These are phyloP conservation scores for Tricholomella constricta DNA, from an alignment of 768 basidiomycete genomes.

Conservation along the genomic window DNA sequence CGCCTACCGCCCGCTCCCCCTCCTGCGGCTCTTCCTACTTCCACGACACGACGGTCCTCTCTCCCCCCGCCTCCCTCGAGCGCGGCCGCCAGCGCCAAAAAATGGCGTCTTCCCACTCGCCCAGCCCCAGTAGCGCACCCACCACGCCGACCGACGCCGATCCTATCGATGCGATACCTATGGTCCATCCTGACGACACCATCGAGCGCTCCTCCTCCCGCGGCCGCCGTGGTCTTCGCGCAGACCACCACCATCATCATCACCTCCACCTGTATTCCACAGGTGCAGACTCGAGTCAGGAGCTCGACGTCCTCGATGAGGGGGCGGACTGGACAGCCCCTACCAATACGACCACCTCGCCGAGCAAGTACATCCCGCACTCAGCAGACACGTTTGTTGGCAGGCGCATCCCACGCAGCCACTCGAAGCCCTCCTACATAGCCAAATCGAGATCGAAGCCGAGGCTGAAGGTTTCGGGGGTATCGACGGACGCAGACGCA, in stretches of 20 bases:
- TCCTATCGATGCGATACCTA: slow-evolving; percentile 11
- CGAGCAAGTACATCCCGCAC: not conserved
- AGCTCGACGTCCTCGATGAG: slow-evolving; percentile 23
- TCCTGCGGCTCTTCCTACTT: slow-evolving; percentile 20
- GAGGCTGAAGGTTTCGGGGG: not conserved
- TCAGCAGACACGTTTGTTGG: not conserved
- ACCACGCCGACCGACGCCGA: slow-evolving; percentile 43
- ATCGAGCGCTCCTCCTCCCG: slow-evolving; percentile 18
- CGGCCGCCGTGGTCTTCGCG: slow-evolving; percentile 21
- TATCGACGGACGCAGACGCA: not conserved
- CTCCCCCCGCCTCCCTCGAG: slow-evolving; percentile 30
- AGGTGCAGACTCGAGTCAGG: slow-evolving; percentile 9
- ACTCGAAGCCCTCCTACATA: slow-evolving; percentile 15
- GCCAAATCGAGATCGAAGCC: not conserved
- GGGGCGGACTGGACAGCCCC: slow-evolving; percentile 13
- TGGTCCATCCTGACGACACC: slow-evolving; percentile 21
- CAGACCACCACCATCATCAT: not conserved
- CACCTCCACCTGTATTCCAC: slow-evolving; percentile 8
- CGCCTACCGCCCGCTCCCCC: slow-evolving; percentile 14
- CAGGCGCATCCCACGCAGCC: slow-evolving; percentile 2
- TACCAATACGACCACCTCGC: no score
- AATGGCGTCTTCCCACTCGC: slow-evolving; percentile 19
- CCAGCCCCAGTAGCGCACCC: slow-evolving; percentile 39
- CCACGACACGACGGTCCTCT: slow-evolving; percentile 27
- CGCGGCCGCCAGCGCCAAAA: slow-evolving; percentile 36